Percentiles rank a stretch among this genome's conserved stretches.
These are phyloP conservation scores for Alternaria postmessia DNA, from an alignment of 2,329 filamentous ascomycete species.

Conservation along the genomic window DNA sequence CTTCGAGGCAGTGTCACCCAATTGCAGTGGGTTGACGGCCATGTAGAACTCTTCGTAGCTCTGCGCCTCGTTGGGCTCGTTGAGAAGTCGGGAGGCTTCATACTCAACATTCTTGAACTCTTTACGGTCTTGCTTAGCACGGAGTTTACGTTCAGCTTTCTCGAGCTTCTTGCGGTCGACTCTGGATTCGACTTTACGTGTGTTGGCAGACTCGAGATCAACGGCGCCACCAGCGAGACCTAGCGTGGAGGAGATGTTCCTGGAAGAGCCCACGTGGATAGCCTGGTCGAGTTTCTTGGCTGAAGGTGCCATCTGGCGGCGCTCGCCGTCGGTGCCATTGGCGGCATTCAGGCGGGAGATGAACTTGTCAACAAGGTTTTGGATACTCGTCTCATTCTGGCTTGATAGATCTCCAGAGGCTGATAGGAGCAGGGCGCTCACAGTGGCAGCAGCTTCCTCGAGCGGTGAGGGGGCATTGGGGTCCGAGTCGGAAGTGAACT, in stretches of 20 bases:
- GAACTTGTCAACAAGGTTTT: constrained; percentile 87
- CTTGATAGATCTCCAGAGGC: constrained; percentile 84
- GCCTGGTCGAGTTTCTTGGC: constrained; percentile 91
- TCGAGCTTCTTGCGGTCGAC: constrained; percentile 99
- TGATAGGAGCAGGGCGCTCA: constrained; percentile 89
- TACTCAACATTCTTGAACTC: constrained; percentile 98
- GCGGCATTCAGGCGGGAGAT: constrained; percentile 79
- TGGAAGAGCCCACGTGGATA: constrained; percentile 90
- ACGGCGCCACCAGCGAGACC: constrained; percentile 84
- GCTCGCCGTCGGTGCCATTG: constrained; percentile 73
- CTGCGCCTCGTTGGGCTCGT: constrained; percentile 81
- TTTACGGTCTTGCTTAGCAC: constrained; percentile 98
- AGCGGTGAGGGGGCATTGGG: constrained; percentile 75
- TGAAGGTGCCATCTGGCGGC: constrained; percentile 73
- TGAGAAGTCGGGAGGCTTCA: constrained; percentile 88
- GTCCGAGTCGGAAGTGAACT: constrained; percentile 78
- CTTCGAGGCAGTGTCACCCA: constrained; percentile 77
- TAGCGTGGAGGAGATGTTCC: constrained; percentile 95
- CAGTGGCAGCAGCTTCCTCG: constrained; percentile 80
- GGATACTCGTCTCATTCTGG: constrained; percentile 78
- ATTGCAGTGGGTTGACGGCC: constrained; percentile 95
- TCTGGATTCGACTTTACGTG: constrained; percentile 93
- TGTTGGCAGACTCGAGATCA: constrained; percentile 92
- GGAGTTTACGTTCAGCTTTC: constrained; percentile 97
- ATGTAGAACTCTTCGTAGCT: constrained; percentile 99